Evolutionary conservation across 1,284 basidiomycete species (phyloP), one percentile per base, ranked within the genome.

Genomic region (Malassezia nana): DNA sequence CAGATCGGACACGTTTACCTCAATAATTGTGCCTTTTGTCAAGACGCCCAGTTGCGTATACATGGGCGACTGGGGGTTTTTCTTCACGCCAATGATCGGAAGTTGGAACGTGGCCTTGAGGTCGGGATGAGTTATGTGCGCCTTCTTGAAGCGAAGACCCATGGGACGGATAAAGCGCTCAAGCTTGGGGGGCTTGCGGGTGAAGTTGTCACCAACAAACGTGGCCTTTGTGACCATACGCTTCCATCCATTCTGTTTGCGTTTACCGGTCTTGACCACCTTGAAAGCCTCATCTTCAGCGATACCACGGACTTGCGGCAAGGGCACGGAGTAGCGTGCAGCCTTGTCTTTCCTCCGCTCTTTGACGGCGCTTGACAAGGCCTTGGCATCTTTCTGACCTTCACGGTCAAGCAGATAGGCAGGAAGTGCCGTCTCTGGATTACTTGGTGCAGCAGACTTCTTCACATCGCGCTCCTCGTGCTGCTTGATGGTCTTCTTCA

Each of bases 201-300:
- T 99, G 76, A 98, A 99, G 32, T 89, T 86, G 76, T 95, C 91
- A 9, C 92, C 92, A 39, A 98, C 92, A 74, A 98, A 98, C 2
- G 92, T 96, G 41, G 92, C 91, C 78, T 98, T 99, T 63, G 91
- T 95, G 62, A 99, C 89, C 92, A 99, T 96, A 64, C 94, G 83
- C 79, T 99, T 99, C 94, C 94, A 99, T 24, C 86, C 82, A 77
- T 98, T 99, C 74, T 82, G 83, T 79, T 92, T 96, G 74, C 83
- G 86, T 80, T 96, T 96, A 52, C 94, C 94, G 0, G 92, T 92
- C 79, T 91, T 89, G 81, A 99, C 81, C 30, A 98, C 94, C 80
- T 94, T 96, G 82, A 99, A 99, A 83, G 92, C 94, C 79, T 99
- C 94, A 71, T 98, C 94, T 76, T 99, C 94, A 16, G 92, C 91